A percentile compares a stretch with the other conserved stretches of the same genome.
Conservation (phyloP, 176 grass and related monocot genomes). For the Rhynchospora breviuscula region DNA sequence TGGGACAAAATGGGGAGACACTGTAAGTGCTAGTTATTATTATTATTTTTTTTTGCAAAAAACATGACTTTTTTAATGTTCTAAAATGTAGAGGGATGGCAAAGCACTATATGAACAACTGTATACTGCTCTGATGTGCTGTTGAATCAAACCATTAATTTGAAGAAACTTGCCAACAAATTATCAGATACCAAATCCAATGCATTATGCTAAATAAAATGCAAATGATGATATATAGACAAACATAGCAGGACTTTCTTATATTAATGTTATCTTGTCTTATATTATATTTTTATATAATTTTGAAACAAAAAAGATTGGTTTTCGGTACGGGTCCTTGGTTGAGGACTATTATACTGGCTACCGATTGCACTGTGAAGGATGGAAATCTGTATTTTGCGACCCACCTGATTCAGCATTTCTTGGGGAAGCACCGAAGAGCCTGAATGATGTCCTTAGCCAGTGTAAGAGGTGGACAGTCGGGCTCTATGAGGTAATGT, state of each 20-base stretch:
- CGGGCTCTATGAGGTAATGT: conserved; percentile 26
- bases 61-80: neutral
- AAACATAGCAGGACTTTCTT: neutral
- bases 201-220: neutral
- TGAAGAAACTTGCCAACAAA: neutral
- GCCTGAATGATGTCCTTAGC: conserved; percentile 29
- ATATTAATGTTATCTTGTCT: neutral
- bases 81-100: neutral
- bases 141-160: neutral
- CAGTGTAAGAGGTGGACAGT: conserved; percentile 36
- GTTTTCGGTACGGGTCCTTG: conserved; percentile 38
- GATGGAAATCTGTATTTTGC: conserved; percentile 35
- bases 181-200: neutral
- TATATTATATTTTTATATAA: neutral
- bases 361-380: conserved; percentile 35
- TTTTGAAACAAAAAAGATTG: conserved; percentile 18
- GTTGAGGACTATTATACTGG: conserved; percentile 40
- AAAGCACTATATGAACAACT: neutral
- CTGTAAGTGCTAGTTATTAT: conserved; percentile 16
- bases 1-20: conserved; percentile 35
- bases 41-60: neutral
- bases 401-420: conserved; percentile 25
- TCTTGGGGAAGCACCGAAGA: conserved; percentile 35
- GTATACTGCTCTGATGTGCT: neutral
- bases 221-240: neutral